These are phyloP conservation scores for Myxozyma geophila DNA, from an alignment of 805 yeast species.

Conservation along the genomic window DNA sequence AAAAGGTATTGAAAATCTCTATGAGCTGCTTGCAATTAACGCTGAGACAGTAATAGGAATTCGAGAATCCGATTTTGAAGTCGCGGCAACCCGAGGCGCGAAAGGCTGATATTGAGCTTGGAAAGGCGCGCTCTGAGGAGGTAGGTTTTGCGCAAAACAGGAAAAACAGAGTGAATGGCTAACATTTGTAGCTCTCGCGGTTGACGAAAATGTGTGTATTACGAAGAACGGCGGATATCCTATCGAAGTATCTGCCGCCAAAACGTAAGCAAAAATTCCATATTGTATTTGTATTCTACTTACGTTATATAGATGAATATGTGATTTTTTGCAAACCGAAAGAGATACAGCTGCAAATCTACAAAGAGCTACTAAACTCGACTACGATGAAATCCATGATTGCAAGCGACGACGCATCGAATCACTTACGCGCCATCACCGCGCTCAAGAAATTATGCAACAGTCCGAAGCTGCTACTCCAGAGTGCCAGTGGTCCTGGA, in stretches of 20 bases:
- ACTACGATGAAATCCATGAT: slow-evolving; percentile 43
- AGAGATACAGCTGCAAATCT: slow-evolving; percentile 58
- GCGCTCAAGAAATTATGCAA: slow-evolving; percentile 80
- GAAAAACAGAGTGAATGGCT: neutral
- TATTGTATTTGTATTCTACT: neutral
- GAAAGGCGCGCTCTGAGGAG: slow-evolving; percentile 65
- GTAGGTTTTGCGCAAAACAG: neutral
- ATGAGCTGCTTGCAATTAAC: slow-evolving; percentile 32
- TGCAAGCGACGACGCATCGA: slow-evolving; percentile 41
- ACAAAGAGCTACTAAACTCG: slow-evolving; percentile 55
- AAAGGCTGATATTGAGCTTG: slow-evolving; percentile 55
- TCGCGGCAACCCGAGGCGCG: slow-evolving; percentile 70
- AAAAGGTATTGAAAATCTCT: slow-evolving; percentile 15
- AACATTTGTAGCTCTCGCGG: slow-evolving; percentile 50
- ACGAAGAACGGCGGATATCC: slow-evolving; percentile 68
- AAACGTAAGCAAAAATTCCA: slow-evolving; percentile 47
- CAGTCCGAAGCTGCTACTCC: slow-evolving; percentile 64
- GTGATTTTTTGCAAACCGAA: slow-evolving; percentile 82
- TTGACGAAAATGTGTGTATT: slow-evolving; percentile 70
- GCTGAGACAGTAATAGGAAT: slow-evolving; percentile 46
- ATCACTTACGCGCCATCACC: slow-evolving; percentile 69
- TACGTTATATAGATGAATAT: slow-evolving; percentile 54
- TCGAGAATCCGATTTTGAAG: slow-evolving; percentile 68
- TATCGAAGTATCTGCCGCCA: slow-evolving; percentile 64
- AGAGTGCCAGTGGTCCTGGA: neutral